A percentile compares a stretch with the other conserved stretches of the same genome.
Conservation (phyloP, 2,329 filamentous ascomycete species). For the Xylaria sp. region DNA sequence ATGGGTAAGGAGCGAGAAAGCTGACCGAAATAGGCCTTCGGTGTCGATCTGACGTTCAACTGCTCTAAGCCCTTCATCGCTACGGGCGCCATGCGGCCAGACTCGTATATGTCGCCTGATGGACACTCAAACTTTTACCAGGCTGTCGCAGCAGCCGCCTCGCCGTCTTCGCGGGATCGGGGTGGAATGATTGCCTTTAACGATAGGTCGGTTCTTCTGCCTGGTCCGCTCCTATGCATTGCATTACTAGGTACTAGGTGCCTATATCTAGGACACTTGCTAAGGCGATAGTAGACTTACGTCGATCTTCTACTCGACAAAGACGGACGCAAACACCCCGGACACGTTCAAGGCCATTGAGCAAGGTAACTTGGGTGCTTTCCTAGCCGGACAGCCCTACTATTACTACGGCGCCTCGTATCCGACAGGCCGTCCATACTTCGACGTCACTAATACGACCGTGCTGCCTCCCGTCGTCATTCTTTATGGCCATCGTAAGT, state of each 20-base stretch:
- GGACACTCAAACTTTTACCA: neutral
- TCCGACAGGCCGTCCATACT: neutral
- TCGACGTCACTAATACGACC: neutral
- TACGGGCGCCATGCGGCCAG: neutral
- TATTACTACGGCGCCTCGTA: neutral
- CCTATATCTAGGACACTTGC: neutral
- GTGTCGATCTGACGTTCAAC: neutral
- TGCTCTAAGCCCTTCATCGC: neutral
- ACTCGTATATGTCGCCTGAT: neutral
- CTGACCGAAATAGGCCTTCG: neutral
- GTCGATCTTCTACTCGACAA: neutral
- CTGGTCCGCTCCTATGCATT: neutral
- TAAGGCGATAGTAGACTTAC: neutral
- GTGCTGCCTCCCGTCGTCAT: neutral
- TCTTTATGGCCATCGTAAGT: neutral
- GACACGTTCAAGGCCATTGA: neutral
- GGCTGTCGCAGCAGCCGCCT: neutral
- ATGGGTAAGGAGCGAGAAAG: neutral
- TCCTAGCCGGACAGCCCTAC: neutral
- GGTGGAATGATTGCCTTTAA: neutral
- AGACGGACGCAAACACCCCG: neutral
- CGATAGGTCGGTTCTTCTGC: neutral
- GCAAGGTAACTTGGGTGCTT: neutral
- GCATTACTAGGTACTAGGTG: neutral
- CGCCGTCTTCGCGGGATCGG: neutral